Base-by-base conservation (phyloP, 192 early-diverging fungal species). In the Linnemannia exigua region DNA sequence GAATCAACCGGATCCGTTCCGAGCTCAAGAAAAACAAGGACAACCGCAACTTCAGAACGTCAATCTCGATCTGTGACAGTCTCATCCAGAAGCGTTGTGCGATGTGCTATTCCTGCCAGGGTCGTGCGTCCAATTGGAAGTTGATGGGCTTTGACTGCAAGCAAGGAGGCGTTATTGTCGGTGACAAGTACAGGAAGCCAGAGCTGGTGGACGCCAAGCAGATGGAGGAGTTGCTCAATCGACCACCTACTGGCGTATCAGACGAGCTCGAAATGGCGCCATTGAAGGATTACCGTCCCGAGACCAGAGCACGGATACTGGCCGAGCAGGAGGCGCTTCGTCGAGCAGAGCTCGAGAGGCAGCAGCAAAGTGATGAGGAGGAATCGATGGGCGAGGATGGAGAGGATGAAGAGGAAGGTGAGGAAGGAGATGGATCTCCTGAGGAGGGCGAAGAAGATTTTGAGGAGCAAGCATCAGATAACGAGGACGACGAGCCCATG, bases 91-190 rank as follows among this genome's bases (percentile, higher is more conserved):
- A 83, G 9, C 87, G 89, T 0, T 91, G 91, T 67, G 91, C 88
- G 22, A 77, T 91, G 68, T 91, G 91, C 50, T 90, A 91, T 48
- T 89, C 88, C 5, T 91, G 91, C 58, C 78, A 87, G 48, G 87
- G 86, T 16, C 85, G 89, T 20, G 84, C 80, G 15, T 89, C 88
- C 20, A 88, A 91, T n/a, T 91, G 91, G 91, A 89, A 88, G 36
- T 79, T 88, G 22, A 89, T 89, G 88, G 89, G 89, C 47, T 91
- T 91, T 75, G 88, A 90, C 36, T 91, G 91, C 66, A 88, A 91
- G 25, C 51, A 75, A 71, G 78, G 78, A 11, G 84, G 84, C 9
- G 72, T 86, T 33, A 74, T 86, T 38, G 84, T 86, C 6, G 84
- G 84, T 6, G 84, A 86, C 70, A 86, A 80, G 74, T 86, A 86